phyloP scores from a whole-genome alignment of 176 grass and related monocot species.

The Oryza glaberrima region DNA sequence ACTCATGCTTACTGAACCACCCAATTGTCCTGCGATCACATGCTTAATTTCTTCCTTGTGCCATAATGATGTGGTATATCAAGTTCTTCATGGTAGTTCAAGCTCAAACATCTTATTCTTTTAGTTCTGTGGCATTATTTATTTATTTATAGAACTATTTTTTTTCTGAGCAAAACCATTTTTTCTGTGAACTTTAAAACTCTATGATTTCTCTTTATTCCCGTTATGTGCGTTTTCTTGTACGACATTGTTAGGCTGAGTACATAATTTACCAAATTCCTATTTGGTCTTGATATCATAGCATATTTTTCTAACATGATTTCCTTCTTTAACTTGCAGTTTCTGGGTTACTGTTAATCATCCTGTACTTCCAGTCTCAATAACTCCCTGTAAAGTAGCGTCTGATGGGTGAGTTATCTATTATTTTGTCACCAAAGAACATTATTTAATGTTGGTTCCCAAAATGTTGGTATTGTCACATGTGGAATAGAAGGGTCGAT shows the following conservation, averaged over 20 bases:
- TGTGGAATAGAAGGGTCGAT: background rate
- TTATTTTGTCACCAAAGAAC: conserved; percentile 30
- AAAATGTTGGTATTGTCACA: background rate
- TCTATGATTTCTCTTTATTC: conserved; percentile 3
- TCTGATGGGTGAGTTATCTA: conserved; percentile 68
- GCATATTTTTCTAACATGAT: conserved; percentile 40
- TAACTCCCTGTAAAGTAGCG: conserved; percentile 49
- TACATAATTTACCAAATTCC: conserved; percentile 6
- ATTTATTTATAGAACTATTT: background rate
- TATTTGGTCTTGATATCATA: conserved; percentile 17
- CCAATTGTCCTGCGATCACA: background rate
- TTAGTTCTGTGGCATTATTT: conserved; percentile 12
- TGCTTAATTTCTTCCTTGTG: background rate
- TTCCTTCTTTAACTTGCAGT: conserved; percentile 53
- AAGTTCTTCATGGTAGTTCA: background rate
- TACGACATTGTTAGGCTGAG: conserved; percentile 1
- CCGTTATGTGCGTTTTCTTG: background rate
- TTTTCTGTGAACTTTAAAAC: background rate
- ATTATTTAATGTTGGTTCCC: background rate
- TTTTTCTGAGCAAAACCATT: background rate
- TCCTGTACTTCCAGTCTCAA: conserved; percentile 53
- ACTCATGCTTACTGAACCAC: background rate
- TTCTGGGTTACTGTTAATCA: conserved; percentile 76
- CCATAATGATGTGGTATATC: conserved; percentile 8
- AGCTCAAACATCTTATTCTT: conserved; percentile 12